These are phyloP conservation scores for Scheffersomyces amazonensis DNA, from an alignment of 805 yeast species.

Conservation along the genomic window DNA sequence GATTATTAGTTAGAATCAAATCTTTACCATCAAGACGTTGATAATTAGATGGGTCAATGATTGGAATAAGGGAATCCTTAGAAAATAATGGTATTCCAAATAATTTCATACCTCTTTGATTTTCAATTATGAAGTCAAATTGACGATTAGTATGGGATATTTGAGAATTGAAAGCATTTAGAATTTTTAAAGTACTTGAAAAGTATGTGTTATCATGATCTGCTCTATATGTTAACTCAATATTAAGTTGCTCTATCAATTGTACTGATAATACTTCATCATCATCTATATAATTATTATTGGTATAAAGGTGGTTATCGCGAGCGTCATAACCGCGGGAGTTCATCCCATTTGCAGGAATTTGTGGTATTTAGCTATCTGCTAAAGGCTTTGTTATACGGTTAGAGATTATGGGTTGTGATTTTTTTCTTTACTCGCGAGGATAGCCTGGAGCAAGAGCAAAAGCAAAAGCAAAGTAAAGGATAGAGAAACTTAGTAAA, in stretches of 20 bases:
- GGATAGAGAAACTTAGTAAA: no score
- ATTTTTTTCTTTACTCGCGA: no score
- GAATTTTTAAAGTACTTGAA: background rate
- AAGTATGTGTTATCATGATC: background rate
- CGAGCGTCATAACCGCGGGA: no score
- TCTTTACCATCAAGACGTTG: conserved; percentile 43
- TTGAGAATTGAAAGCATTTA: conserved; percentile 4
- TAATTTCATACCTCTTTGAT: conserved; percentile 51
- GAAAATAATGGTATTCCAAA: conserved; percentile 53
- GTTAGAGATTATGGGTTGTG: no score
- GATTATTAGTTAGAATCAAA: conserved; percentile 25
- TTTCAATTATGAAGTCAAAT: conserved; percentile 48
- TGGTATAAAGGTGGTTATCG: no score
- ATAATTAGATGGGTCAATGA: conserved; percentile 49
- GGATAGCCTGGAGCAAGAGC: no score
- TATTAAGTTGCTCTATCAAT: background rate
- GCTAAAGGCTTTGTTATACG: no score
- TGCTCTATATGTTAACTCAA: background rate
- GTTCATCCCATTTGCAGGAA: no score
- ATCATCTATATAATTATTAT: background rate
- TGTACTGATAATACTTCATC: background rate
- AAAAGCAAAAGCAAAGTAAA: no score
- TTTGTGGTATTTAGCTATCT: no score
- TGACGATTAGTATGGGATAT: conserved; percentile 4
- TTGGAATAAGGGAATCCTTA: conserved; percentile 42